phyloP scores from a whole-genome alignment of 75 land plant genomes.

The Cryptomeria japonica region DNA sequence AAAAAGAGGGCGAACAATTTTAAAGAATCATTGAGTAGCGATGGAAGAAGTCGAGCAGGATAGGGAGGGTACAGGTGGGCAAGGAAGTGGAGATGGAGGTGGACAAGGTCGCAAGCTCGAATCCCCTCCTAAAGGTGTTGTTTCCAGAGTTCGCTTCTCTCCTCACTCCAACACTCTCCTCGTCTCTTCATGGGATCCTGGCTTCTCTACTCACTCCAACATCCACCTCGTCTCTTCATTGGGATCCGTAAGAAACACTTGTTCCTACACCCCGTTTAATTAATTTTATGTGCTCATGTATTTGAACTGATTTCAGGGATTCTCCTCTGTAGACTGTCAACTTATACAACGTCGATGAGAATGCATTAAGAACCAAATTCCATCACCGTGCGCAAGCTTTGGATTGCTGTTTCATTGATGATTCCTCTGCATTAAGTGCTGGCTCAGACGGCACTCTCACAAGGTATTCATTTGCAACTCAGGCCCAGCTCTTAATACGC shows the following conservation, averaged over 20 bases:
- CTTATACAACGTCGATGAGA: slow-evolving; percentile 71
- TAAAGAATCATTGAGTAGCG: neutral
- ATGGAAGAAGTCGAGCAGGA: neutral
- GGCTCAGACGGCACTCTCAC: slow-evolving; percentile 59
- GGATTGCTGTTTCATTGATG: slow-evolving; percentile 84
- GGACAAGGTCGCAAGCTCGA: slow-evolving; percentile 25
- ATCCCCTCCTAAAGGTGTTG: slow-evolving; percentile 59
- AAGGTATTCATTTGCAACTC: slow-evolving; percentile 40
- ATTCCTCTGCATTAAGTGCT: slow-evolving; percentile 48
- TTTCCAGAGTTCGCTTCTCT: slow-evolving; percentile 77
- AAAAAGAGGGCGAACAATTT: neutral
- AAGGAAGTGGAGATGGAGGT: neutral
- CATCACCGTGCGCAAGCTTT: slow-evolving; percentile 49
- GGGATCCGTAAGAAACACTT: slow-evolving; percentile 50
- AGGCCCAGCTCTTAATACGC: too few species aligned
- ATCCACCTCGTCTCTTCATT: slow-evolving; percentile 54
- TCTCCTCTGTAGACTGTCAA: slow-evolving; percentile 53
- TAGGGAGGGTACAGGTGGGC: too few species aligned
- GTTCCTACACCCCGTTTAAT: neutral
- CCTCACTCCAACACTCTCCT: slow-evolving; percentile 78
- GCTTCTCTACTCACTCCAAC: too few species aligned
- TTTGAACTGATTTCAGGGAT: neutral
- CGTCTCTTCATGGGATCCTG: too few species aligned
- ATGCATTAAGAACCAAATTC: slow-evolving; percentile 44
- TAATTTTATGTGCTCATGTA: neutral